A percentile compares a stretch with the other conserved stretches of the same genome.
Evolutionary conservation across 2,329 filamentous ascomycete species (phyloP).

Genomic region (Ophiosphaerella narmari): DNA sequence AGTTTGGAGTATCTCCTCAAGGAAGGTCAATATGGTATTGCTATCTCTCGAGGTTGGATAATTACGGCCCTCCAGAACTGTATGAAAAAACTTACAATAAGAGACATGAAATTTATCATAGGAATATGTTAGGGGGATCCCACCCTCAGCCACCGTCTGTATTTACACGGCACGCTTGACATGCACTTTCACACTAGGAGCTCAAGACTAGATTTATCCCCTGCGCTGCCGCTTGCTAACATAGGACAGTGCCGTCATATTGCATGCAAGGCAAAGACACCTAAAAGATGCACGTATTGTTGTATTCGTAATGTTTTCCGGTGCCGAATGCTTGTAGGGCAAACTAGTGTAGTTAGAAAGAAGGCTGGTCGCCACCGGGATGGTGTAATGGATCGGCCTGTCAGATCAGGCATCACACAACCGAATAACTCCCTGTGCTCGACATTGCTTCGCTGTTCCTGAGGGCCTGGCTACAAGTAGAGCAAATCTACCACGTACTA

Average conservation of each 20-base stretch:
- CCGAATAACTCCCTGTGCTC: background rate
- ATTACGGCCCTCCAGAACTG: too few relatives aligned
- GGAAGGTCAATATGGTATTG: too few relatives aligned
- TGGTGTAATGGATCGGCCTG: slow-evolving; percentile 13
- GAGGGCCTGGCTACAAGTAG: slow-evolving; percentile 8
- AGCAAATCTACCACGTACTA: background rate
- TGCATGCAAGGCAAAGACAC: background rate
- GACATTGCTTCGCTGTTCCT: slow-evolving; percentile 8
- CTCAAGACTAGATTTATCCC: slow-evolving; percentile 2
- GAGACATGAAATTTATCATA: too few relatives aligned
- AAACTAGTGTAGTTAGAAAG: background rate
- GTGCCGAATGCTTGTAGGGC: too few relatives aligned
- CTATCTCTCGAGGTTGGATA: too few relatives aligned
- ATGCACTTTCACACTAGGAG: slow-evolving; percentile 14
- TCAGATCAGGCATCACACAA: slow-evolving; percentile 1
- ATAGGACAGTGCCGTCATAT: slow-evolving; percentile 9
- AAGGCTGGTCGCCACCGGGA: slow-evolving; percentile 16
- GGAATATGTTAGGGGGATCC: too few relatives aligned
- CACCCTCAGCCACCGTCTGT: slow-evolving; percentile 15
- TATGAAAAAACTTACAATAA: too few relatives aligned
- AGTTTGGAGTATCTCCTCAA: too few relatives aligned
- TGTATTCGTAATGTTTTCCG: too few relatives aligned
- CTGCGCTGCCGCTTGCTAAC: background rate
- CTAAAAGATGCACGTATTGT: too few relatives aligned
- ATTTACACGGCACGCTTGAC: slow-evolving; percentile 16